Base-by-base conservation (phyloP, 2,329 filamentous ascomycete species). In the Dothideomycetidae sp. region DNA sequence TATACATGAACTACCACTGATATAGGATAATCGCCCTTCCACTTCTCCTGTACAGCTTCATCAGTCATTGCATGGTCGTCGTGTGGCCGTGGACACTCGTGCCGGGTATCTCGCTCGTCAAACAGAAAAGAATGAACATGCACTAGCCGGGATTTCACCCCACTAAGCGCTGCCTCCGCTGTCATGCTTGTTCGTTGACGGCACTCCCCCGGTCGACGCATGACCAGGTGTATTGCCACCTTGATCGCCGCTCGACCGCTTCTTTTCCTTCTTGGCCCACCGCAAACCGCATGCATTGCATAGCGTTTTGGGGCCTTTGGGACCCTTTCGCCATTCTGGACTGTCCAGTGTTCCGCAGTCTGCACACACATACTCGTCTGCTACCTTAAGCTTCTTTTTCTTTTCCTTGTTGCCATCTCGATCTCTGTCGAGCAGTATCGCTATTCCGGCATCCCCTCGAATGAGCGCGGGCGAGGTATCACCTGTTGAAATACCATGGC, bases 321-420 rank as follows among this genome's bases (percentile, higher is more conserved):
- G 88, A 0, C 88, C 88, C 57, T 93, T 94, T 44, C 88, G 71
- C 88, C 88, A 96, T 63, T 96, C 88, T 0, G 88, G 88, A 11
- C 83, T 93, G 53, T 94, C 86, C 29, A 92, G 68, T 0, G 84
- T 94, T 66, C 88, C 86, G 60, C 88, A 96, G 57, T 94, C 88
- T 1, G 83, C 88, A 58, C 88, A 96, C 26, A 93, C 83, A 54
- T 94, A 94, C 64, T 94, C 86, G 53, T 93, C 71, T 7, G 67
- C 66, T 30, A 69, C 68, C 56, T 93, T 93, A 32, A 83, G 64
- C 56, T 93, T 93, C 65, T 81, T 81, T 66, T 92, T 77, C 55
- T 78, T 92, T 59, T 93, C 86, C 59, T 93, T 86, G 1, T 72
- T 76, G 10, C 68, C 68, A 33, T 78, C 66, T 10, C 71, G 68